phyloP scores from a whole-genome alignment of 345 rosid genomes.

The Mercurialis annua region DNA sequence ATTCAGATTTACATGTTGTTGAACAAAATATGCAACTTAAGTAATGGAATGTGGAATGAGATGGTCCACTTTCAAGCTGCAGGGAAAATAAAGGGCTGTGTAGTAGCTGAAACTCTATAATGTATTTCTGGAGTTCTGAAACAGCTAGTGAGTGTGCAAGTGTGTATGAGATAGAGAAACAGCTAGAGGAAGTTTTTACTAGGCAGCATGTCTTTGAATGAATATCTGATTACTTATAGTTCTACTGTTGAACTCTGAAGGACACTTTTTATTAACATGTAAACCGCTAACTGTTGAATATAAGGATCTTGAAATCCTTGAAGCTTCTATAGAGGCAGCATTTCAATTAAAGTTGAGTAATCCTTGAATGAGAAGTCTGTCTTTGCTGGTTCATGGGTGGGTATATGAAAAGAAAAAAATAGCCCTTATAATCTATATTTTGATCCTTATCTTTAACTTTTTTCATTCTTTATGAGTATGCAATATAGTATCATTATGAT shows the following conservation, averaged over 20 bases:
- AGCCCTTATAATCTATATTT: not conserved
- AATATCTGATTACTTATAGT: not conserved
- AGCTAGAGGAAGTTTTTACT: not conserved
- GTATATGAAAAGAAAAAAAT: not conserved
- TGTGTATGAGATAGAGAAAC: not conserved
- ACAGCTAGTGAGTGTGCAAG: not conserved
- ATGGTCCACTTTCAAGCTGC: not conserved
- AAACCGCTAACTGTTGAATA: no score
- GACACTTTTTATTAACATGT: no score
- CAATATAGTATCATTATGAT: not conserved
- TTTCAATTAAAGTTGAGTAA: not conserved
- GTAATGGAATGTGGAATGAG: not conserved
- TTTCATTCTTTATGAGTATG: not conserved
- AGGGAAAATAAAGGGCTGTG: not conserved
- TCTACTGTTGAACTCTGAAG: not conserved
- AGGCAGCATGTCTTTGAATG: not conserved
- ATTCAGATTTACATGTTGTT: not conserved
- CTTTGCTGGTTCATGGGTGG: not conserved
- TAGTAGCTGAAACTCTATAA: not conserved
- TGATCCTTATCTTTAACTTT: not conserved
- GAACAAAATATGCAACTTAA: not conserved
- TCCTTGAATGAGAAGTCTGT: not conserved
- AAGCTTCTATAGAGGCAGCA: not conserved
- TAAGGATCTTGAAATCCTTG: not conserved
- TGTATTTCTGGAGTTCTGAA: not conserved